Base-by-base conservation (phyloP, 2,329 filamentous ascomycete genomes). In the Sarocladium oryzae region DNA sequence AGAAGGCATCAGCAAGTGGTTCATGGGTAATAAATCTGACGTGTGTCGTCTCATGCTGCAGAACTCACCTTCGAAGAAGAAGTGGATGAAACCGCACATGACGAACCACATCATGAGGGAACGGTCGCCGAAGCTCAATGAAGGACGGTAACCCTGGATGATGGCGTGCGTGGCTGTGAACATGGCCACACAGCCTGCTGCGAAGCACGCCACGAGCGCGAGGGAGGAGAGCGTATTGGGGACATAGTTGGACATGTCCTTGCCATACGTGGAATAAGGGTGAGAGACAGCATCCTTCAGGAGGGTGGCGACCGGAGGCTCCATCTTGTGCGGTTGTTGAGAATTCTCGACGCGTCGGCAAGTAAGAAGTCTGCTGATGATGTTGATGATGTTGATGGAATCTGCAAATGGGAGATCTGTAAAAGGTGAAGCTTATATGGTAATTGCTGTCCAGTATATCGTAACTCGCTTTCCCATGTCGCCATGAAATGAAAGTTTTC, bases 101-200 rank as follows among this genome's bases (percentile, higher is more conserved):
- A 85, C 76, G 65, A 91, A 91, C 88, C 88, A 92, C 67, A 89
- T 67, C 20, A 85, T 78, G 4, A 78, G 78, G 11, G 76, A 58
- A 41, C 81, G 72, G 56, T 89, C 86, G 23, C 63, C 64, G 7
- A 59, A 66, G 30, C 72, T 69, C 50, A 89, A 62, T 9, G 66
- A 70, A 2, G 81, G 79, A 16, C 79, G 73, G 36, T 74, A 60
- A 53, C 67, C 68, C 56, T 76, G 79, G 54, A 80, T 72, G 32
- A 82, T 56, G 8, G 75, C 53, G 51, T 77, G 78, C 3, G 83
- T 82, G 7, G 72, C 60, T 21, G 73, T 66, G 54, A 91, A 77
- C 54, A 89, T 76, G 33, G 66, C 67, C 0, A 70, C 66, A 60
- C 79, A 82, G 20, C 77, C 77, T 4, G 70, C 69, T 10, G 75